These are phyloP conservation scores for Setaria viridis DNA, from an alignment of 202 grass and related monocot species.

Conservation along the genomic window DNA sequence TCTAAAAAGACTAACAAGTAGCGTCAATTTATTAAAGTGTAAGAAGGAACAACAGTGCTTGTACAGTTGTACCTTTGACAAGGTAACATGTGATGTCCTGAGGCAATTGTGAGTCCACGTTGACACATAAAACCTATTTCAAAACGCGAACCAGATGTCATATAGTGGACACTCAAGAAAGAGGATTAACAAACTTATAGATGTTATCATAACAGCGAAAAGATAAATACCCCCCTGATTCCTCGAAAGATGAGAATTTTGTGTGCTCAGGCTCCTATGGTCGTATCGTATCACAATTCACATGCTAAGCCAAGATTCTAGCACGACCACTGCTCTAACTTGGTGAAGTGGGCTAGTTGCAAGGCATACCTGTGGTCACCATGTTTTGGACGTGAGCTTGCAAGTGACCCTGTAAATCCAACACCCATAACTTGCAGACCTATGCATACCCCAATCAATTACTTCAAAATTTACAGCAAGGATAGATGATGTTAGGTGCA, in stretches of 20 bases:
- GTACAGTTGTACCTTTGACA: slow-evolving; percentile 68
- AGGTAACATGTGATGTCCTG: slow-evolving; percentile 80
- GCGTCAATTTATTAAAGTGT: neutral
- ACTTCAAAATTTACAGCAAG: slow-evolving; percentile 6
- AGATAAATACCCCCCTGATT: neutral
- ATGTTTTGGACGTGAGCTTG: slow-evolving; percentile 75
- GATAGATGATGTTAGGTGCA: neutral
- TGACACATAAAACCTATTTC: slow-evolving; percentile 83
- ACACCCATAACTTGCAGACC: slow-evolving; percentile 84
- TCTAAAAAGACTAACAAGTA: neutral
- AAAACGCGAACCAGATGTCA: slow-evolving; percentile 43
- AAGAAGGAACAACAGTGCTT: slow-evolving; percentile 24
- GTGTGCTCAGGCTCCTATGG: neutral
- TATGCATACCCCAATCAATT: slow-evolving; percentile 33
- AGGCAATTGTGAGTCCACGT: slow-evolving; percentile 68
- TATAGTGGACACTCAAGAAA: neutral
- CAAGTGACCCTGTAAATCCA: slow-evolving; percentile 91
- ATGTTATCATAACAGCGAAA: neutral
- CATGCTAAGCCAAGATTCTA: slow-evolving; percentile 12
- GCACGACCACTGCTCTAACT: neutral
- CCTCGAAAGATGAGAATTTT: neutral
- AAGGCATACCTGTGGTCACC: slow-evolving; percentile 79
- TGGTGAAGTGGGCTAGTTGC: neutral
- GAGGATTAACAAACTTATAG: neutral
- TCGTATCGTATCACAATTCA: neutral